These are phyloP conservation scores for Kodamaea fungicola DNA, from an alignment of 1,139 yeast genomes.

Conservation along the genomic window DNA sequence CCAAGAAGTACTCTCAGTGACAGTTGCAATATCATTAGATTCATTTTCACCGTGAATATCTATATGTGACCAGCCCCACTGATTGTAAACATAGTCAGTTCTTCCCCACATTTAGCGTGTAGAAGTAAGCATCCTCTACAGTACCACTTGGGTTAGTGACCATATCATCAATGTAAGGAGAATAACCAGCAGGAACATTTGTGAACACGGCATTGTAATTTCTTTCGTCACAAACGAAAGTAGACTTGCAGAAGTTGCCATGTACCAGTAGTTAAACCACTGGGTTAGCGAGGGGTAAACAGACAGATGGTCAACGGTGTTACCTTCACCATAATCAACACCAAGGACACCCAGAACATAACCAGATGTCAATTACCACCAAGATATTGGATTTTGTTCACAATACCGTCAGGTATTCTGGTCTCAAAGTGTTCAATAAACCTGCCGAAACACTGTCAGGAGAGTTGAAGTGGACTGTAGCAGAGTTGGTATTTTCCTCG, in stretches of 20 bases:
- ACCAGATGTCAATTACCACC: conserved; percentile 20
- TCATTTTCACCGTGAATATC: conserved; percentile 7
- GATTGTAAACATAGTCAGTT: conserved; percentile 11
- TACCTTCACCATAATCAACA: conserved; percentile 8
- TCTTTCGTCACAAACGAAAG: conserved; percentile 3
- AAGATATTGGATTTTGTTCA: conserved; percentile 13
- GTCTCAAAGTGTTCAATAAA: too few species aligned
- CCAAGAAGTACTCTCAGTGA: conserved; percentile 9
- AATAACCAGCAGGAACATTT: conserved; percentile 28
- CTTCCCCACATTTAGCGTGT: conserved; percentile 6
- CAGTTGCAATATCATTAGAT: conserved; percentile 8
- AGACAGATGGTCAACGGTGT: conserved; percentile 19
- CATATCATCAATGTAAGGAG: conserved; percentile 21
- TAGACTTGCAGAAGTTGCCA: conserved; percentile 13
- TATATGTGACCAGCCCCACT: conserved; percentile 9
- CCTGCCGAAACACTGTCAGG: neutral
- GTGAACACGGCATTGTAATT: conserved; percentile 12
- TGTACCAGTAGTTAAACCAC: conserved; percentile 19
- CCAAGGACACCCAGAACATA: conserved; percentile 22
- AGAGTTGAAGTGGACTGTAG: conserved; percentile 12
- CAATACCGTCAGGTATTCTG: too few species aligned
- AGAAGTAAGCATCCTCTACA: neutral
- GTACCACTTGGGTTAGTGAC: conserved; percentile 3
- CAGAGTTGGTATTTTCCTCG: conserved; percentile 18
- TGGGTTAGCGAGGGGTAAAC: conserved; percentile 20